Evolutionary conservation across 345 rosid species (phyloP), one percentile per base, ranked within the genome.

Genomic region (Camelina neglecta): DNA sequence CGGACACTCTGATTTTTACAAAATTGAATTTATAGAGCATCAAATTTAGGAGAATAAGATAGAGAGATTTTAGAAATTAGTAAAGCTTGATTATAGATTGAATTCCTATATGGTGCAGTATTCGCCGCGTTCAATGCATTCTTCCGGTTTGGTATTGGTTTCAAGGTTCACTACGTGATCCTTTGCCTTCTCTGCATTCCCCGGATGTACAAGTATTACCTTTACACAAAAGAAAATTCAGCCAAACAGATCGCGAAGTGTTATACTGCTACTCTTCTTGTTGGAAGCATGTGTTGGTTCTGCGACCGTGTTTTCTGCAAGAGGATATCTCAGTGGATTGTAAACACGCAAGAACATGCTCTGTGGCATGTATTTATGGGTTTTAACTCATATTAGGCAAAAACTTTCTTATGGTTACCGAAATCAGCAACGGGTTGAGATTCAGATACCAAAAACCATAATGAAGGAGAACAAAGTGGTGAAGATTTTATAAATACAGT

Each of bases 321-420:
- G 55, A 63, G 74, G 70, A 63, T 93, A 33, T 82, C 91, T 4
- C 64, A 10, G 4, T 88, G 96, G 98, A 69, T 69, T 71, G 56
- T 91, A 7, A 90, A 90, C 59, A 96, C 92, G 2, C 90, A 90
- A 65, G 98, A 97, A 0, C 96, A 92, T 31, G 96, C 97, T 10
- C 21, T 92, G 33, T 92, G 98, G 97, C 97, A 94, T 51, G 77
- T 85, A 4, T 83, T 89, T 56, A 90, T 90, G 96, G 86, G 95
- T 29, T 89, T 94, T 81, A 89, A 89, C 76, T 85, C 95, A 0
- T 94, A 92, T 79, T 88, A 69, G 11, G 97, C 97, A 9, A 94
- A 90, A 82, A 90, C 95, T 0, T 92, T 89, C 85, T 75, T 94
- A 94, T 92, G 97, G 90, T 65, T 92, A 96, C 60, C 89, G 92